Base-by-base conservation (phyloP, 345 rosid genomes). In the Rhizophora mangle region DNA sequence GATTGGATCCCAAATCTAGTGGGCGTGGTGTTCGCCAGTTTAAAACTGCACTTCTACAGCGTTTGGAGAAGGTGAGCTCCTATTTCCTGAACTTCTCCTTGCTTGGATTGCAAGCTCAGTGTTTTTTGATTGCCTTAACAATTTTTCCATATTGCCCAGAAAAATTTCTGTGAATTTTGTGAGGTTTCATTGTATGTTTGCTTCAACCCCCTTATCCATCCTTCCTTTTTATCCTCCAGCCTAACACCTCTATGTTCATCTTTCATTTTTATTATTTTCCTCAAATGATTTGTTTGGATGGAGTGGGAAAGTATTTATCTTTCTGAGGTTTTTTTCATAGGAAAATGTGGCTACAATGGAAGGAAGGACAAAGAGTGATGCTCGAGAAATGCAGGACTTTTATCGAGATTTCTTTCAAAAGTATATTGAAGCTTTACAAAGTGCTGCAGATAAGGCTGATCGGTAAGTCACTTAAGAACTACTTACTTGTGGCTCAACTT, bases 11-110 rank as follows among this genome's bases (percentile, higher is more conserved):
- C 43, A 89, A 85, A 47, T 96, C 99, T 11, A 89, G 99, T 75
- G 98, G 99, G 67, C 85, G 99, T 61, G 99, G 99, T 68, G 99
- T 96, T 80, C 93, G 99, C 24, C 99, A 96, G 69, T 96, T 96
- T 76, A 96, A 96, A 85, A 92, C 98, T 68, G 97, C 99, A 21
- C 98, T 96, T 16, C 90, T 96, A 70, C 99, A 96, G 70, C 99
- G 97, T 69, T 91, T 96, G 51, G 99, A 96, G 78, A 89, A 88
- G 85, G 99, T 92, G 54, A 43, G 77, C 11, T 36, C 30, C 60
- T 18, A 21, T 56, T 10, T 9, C 5, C 9, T 8, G 18, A 56
- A 22, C 27, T 65, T 29, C 11, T 26, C 62, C 20, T 10, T 13
- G n/a, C 6, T 4, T 19, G 15, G 1, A 9, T 10, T 43, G 49